A percentile compares a stretch with the other conserved stretches of the same genome.
phyloP scores from a whole-genome alignment of 2,329 filamentous ascomycete species.

The Ceratocystiopsis brevicomis region DNA sequence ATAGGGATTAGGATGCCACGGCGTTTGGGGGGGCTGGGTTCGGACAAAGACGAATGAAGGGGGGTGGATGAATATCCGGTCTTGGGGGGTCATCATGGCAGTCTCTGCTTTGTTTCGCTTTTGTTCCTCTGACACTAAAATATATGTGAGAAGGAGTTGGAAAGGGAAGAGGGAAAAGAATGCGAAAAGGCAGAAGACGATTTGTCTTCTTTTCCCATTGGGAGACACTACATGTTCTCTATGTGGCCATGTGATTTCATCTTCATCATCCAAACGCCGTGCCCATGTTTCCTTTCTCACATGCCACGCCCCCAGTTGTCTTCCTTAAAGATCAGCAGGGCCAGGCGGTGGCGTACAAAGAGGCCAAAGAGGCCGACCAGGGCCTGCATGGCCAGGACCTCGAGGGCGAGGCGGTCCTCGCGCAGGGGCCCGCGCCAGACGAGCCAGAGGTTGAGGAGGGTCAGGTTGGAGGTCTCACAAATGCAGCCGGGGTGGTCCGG shows the following conservation, averaged over 20 bases:
- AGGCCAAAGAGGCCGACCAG: conserved; percentile 62
- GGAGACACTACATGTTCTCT: too few relatives aligned
- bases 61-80: background rate
- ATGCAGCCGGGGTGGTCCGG: conserved; percentile 51
- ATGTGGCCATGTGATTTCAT: too few relatives aligned
- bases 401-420: conserved; percentile 65
- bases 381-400: conserved; percentile 64
- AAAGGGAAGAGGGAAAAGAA: too few relatives aligned
- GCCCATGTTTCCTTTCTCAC: too few relatives aligned
- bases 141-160: too few relatives aligned
- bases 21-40: background rate
- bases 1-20: background rate
- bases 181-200: too few relatives aligned
- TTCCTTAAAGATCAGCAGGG: conserved; percentile 71
- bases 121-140: too few relatives aligned
- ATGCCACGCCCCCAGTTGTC: conserved; percentile 41
- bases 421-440: conserved; percentile 85
- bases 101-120: too few relatives aligned
- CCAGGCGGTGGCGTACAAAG: conserved; percentile 69
- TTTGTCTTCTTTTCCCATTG: too few relatives aligned
- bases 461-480: conserved; percentile 72
- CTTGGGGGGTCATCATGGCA: too few relatives aligned
- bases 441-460: conserved; percentile 86
- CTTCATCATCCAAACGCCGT: too few relatives aligned
- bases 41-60: background rate